Percentiles rank a stretch among this genome's conserved stretches.
Conservation (phyloP, 176 grass and related monocot species). For the Alloteropsis semialata region DNA sequence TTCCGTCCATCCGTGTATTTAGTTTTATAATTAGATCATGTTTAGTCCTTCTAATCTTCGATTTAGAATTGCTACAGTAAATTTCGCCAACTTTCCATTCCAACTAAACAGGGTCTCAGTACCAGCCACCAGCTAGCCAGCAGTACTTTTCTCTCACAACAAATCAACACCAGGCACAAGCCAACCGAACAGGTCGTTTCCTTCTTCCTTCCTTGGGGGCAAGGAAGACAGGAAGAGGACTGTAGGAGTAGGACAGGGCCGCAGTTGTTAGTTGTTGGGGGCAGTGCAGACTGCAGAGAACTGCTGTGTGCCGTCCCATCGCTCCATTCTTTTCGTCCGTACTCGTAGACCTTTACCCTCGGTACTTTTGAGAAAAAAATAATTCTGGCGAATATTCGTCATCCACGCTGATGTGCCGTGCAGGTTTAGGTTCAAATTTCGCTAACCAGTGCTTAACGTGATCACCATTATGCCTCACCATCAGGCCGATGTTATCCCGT, state of each 20-base stretch:
- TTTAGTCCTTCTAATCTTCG: too few species aligned
- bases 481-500: background rate
- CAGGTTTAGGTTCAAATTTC: background rate
- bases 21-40: too few species aligned
- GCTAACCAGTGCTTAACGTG: background rate
- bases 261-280: background rate
- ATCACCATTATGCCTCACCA: background rate
- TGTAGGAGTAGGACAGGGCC: background rate
- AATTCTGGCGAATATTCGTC: background rate
- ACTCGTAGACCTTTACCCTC: background rate
- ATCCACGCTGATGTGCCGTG: background rate
- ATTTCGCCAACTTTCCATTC: too few species aligned
- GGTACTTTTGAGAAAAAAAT: background rate
- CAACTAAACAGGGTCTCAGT: too few species aligned
- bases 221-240: background rate
- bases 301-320: background rate
- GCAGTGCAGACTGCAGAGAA: background rate
- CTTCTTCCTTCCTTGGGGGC: too few species aligned
- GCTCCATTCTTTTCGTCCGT: background rate
- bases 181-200: too few species aligned
- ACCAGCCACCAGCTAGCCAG: too few species aligned
- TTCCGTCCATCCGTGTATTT: too few species aligned
- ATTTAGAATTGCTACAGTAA: too few species aligned
- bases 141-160: too few species aligned
- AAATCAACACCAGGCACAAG: too few species aligned